These are phyloP conservation scores for Myxozyma lipomycoides DNA, from an alignment of 805 yeast genomes.

Conservation along the genomic window DNA sequence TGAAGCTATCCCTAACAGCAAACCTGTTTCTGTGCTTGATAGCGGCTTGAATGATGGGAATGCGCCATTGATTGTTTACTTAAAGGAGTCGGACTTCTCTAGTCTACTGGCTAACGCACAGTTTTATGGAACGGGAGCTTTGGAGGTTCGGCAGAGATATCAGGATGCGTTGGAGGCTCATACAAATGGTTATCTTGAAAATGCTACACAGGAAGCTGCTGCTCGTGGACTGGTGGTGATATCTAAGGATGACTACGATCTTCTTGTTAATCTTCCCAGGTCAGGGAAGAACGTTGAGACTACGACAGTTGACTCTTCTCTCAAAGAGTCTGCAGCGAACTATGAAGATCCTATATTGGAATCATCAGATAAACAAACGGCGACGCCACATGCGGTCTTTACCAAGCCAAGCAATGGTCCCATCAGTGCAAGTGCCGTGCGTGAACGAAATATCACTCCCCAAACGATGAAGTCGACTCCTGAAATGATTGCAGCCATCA, in stretches of 20 bases:
- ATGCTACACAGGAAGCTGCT: neutral
- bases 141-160: neutral
- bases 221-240: neutral
- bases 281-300: neutral
- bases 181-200: neutral
- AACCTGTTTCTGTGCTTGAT: neutral
- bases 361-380: neutral
- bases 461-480: conserved; percentile 36
- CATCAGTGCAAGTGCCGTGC: neutral
- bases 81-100: neutral
- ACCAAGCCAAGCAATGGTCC: neutral
- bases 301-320: neutral
- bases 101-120: neutral
- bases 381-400: neutral
- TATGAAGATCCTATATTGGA: neutral
- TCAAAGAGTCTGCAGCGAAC: neutral
- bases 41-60: neutral
- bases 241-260: conserved; percentile 24
- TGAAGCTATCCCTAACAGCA: neutral
- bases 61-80: neutral
- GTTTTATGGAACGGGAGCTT: neutral
- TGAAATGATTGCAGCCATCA: conserved; percentile 75
- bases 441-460: neutral
- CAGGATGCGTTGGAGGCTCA: neutral
- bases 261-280: conserved; percentile 11